These are phyloP conservation scores for Fragaria iinumae DNA, from an alignment of 306 rosid genomes.

Conservation along the genomic window DNA sequence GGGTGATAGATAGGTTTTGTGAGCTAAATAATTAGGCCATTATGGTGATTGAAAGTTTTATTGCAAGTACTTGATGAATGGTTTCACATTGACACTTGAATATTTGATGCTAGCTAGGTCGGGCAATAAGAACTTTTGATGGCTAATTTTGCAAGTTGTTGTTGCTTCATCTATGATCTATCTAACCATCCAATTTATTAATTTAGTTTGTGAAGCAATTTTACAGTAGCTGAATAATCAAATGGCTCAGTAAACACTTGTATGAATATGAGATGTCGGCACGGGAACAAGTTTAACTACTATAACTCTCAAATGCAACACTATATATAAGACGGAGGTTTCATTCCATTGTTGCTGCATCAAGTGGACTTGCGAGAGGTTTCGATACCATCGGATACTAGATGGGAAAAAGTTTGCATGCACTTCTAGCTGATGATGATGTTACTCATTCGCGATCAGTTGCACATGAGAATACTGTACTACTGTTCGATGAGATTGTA, in stretches of 20 bases:
- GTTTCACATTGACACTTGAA: background rate
- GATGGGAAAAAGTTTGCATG: background rate
- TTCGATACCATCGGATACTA: background rate
- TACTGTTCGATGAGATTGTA: background rate
- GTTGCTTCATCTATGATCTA: conserved; percentile 11
- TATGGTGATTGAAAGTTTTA: too few species aligned
- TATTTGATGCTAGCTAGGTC: too few species aligned
- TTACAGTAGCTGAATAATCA: too few species aligned
- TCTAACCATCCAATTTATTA: background rate
- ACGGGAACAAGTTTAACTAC: too few species aligned
- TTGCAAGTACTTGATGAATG: too few species aligned
- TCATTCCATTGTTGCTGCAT: background rate
- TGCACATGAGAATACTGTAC: background rate
- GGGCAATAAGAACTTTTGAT: too few species aligned
- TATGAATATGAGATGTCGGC: too few species aligned
- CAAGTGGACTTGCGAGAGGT: background rate
- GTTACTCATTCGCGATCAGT: background rate
- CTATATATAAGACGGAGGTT: background rate
- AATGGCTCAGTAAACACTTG: too few species aligned
- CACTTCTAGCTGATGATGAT: background rate
- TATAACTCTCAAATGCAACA: background rate
- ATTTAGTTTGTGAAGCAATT: background rate
- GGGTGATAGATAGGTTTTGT: too few species aligned
- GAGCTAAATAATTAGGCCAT: too few species aligned
- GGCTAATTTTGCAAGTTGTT: background rate